Percentiles rank a stretch among this genome's conserved stretches.
These are phyloP conservation scores for Zoysia pacifica DNA, from an alignment of 176 grass and related monocot species.

Conservation along the genomic window DNA sequence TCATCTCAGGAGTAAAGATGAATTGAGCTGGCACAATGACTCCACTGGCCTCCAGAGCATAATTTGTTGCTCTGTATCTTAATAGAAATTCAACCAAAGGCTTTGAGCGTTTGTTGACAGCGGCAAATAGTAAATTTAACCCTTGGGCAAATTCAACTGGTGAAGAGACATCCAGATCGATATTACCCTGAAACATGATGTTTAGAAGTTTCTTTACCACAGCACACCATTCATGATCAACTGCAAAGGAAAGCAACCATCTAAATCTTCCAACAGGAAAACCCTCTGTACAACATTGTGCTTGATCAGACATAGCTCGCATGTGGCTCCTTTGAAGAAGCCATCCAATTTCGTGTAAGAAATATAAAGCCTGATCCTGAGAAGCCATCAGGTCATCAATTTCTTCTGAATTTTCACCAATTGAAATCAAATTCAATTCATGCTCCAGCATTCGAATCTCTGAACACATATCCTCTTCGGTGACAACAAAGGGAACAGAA, in stretches of 20 bases:
- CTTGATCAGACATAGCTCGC: slow-evolving; percentile 31
- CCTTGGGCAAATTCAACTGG: slow-evolving; percentile 53
- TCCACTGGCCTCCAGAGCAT: slow-evolving; percentile 5
- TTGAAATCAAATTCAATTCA: slow-evolving; percentile 47
- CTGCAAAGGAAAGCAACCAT: slow-evolving; percentile 56
- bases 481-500: slow-evolving; percentile 80
- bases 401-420: slow-evolving; percentile 29
- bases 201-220: slow-evolving; percentile 68
- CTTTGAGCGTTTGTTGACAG: slow-evolving; percentile 61
- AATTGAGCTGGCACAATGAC: slow-evolving; percentile 21
- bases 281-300: slow-evolving; percentile 22
- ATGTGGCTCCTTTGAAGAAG: slow-evolving; percentile 55
- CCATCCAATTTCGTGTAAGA: slow-evolving; percentile 71
- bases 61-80: slow-evolving; percentile 48
- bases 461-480: slow-evolving; percentile 63
- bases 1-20: slow-evolving; percentile 65
- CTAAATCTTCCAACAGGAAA: slow-evolving; percentile 52
- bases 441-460: slow-evolving; percentile 64
- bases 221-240: slow-evolving; percentile 59
- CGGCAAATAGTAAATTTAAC: slow-evolving; percentile 44
- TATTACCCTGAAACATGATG: slow-evolving; percentile 52
- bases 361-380: slow-evolving; percentile 39
- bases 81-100: slow-evolving; percentile 60
- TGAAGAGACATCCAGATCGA: slow-evolving; percentile 46
- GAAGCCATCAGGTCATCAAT: slow-evolving; percentile 21